Percentiles rank a stretch among this genome's conserved stretches.
Evolutionary conservation across 2,329 filamentous ascomycete species (phyloP).

Genomic region (Cadophora sp.): DNA sequence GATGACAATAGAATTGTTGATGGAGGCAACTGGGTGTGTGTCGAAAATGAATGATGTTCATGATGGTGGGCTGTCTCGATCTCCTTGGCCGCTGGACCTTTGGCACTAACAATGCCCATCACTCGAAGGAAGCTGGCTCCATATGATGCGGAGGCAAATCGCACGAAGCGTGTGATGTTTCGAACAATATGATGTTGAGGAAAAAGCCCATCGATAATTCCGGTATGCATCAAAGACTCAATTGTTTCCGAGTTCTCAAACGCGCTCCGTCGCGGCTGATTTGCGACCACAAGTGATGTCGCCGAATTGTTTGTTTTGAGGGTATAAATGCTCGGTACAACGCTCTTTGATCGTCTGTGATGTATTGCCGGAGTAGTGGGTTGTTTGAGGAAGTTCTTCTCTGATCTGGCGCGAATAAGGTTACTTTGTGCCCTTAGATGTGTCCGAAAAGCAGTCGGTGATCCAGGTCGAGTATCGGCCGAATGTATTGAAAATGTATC

Average conservation of each 20-base stretch:
- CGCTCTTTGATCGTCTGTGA: constrained; percentile 43
- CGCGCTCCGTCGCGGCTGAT: constrained; percentile 43
- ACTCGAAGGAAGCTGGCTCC: constrained; percentile 68
- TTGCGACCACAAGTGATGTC: constrained; percentile 40
- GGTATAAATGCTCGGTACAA: constrained; percentile 63
- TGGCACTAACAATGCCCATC: constrained; percentile 65
- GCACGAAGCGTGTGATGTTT: constrained; percentile 70
- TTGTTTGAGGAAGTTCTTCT: constrained; percentile 43
- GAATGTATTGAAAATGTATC: constrained; percentile 45
- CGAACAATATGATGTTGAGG: constrained; percentile 64
- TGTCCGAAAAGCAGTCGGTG: constrained; percentile 48
- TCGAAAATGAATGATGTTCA: constrained; percentile 68
- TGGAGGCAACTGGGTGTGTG: constrained; percentile 64
- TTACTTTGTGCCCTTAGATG: constrained; percentile 43
- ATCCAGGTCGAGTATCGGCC: constrained; percentile 52
- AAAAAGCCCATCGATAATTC: constrained; percentile 63
- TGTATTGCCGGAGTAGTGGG: constrained; percentile 37
- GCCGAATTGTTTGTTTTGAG: constrained; percentile 55
- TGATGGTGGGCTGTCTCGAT: constrained; percentile 51
- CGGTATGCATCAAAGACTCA: constrained; percentile 49
- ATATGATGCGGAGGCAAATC: constrained; percentile 71
- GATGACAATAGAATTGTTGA: constrained; percentile 64
- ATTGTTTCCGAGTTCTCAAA: constrained; percentile 40
- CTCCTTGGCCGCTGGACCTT: constrained; percentile 48
- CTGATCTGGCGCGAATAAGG: constrained; percentile 45